phyloP scores from a whole-genome alignment of 192 early-diverging fungal species.

The Linderina pennispora region DNA sequence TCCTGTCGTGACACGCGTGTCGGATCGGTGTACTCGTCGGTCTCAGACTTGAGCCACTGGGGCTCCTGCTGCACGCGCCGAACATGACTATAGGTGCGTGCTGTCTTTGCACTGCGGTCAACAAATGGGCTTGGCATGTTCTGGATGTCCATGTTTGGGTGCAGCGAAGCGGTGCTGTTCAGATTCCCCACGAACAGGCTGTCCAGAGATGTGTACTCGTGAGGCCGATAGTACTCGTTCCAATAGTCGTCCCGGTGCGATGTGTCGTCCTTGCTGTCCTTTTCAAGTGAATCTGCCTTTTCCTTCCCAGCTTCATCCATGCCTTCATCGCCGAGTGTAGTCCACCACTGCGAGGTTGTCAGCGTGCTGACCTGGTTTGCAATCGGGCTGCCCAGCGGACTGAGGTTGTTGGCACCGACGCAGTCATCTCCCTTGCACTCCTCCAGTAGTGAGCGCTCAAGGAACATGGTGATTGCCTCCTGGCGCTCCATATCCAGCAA shows the following conservation, averaged over 20 bases:
- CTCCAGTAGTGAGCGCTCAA: constrained; percentile 42
- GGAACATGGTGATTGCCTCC: constrained; percentile 87
- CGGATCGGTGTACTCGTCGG: constrained; percentile 23
- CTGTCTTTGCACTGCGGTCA: constrained; percentile 8
- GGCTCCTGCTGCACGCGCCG: constrained; percentile 25
- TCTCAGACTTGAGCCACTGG: constrained; percentile 38
- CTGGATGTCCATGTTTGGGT: constrained; percentile 10
- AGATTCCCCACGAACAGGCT: constrained; percentile 80
- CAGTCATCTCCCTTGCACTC: constrained; percentile 10
- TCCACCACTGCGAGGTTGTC: constrained; percentile 36
- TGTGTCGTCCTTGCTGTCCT: neutral
- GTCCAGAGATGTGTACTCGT: constrained; percentile 68
- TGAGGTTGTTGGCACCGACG: constrained; percentile 3
- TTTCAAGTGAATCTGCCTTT: no score
- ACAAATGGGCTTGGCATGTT: constrained; percentile 34
- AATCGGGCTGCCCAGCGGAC: no score
- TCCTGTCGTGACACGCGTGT: constrained; percentile 24
- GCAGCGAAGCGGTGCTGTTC: constrained; percentile 62
- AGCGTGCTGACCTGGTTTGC: constrained; percentile 38
- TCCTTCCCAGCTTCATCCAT: neutral
- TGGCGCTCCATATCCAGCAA: constrained; percentile 97
- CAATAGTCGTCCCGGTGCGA: constrained; percentile 47
- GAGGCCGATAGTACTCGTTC: constrained; percentile 83
- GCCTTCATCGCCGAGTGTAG: constrained; percentile 15
- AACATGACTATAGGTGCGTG: neutral